Evolutionary conservation across 2,329 filamentous ascomycete species (phyloP).

Genomic region (Microdochium bolleyi): DNA sequence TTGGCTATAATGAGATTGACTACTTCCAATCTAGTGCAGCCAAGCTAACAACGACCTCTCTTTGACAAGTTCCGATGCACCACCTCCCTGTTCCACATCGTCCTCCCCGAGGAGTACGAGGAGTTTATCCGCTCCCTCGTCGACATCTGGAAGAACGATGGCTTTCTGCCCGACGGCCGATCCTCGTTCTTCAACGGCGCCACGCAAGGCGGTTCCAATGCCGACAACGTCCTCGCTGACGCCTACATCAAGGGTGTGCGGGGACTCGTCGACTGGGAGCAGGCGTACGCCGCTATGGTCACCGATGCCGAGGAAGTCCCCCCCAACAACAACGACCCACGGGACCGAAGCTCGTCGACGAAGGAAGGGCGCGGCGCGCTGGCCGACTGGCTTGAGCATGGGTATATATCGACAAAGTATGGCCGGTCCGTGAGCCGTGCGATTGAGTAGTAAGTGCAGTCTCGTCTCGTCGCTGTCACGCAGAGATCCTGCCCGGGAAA

Average conservation of each 20-base stretch:
- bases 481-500: too few species aligned
- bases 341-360: constrained; percentile 51
- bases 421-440: constrained; percentile 55
- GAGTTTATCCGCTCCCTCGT: constrained; percentile 60
- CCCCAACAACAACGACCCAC: constrained; percentile 47
- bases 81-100: constrained; percentile 55
- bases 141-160: constrained; percentile 58
- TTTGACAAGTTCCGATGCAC: constrained; percentile 47
- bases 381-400: constrained; percentile 57
- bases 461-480: neutral
- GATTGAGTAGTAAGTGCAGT: constrained; percentile 47
- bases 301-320: constrained; percentile 60
- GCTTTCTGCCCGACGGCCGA: constrained; percentile 57
- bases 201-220: constrained; percentile 62
- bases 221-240: constrained; percentile 65
- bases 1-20: neutral
- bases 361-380: constrained; percentile 62
- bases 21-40: too few species aligned
- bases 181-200: constrained; percentile 64
- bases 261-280: constrained; percentile 55
- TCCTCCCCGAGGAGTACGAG: constrained; percentile 55
- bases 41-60: neutral
- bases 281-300: constrained; percentile 54
- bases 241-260: constrained; percentile 62
- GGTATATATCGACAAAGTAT: constrained; percentile 58